Percentiles rank a stretch among this genome's conserved stretches.
phyloP scores from a whole-genome alignment of 129 eudicot genomes.

The sunflower (Helianthus annuus) region HanXRQr2.0-SUNRISE NC_035445.2:75723565-75724064 shows the following conservation, averaged over 20 bases:
- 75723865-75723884: not conserved
- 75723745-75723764: slow-evolving; percentile 12
- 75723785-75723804: slow-evolving; percentile 31
- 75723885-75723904: slow-evolving; percentile 19
- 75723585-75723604: slow-evolving; percentile 35
- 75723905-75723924: not conserved
- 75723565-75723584: slow-evolving; percentile 13
- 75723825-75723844: too few relatives aligned
- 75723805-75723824: not conserved
- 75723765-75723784: slow-evolving; percentile 28
- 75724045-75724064: too few relatives aligned
- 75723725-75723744: slow-evolving; percentile 49
- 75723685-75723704: slow-evolving; percentile 75
- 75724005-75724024: too few relatives aligned
- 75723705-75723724: slow-evolving; percentile 77
- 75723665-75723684: slow-evolving; percentile 49
- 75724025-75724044: too few relatives aligned
- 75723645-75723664: slow-evolving; percentile 49
- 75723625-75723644: slow-evolving; percentile 72
- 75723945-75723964: too few relatives aligned
- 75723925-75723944: too few relatives aligned
- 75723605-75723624: slow-evolving; percentile 47
- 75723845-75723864: not conserved
- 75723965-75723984: too few relatives aligned
- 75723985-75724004: too few relatives aligned